Evolutionary conservation across 2,329 filamentous ascomycete species (phyloP).

Genomic region (Pleoardoris graminearum): DNA sequence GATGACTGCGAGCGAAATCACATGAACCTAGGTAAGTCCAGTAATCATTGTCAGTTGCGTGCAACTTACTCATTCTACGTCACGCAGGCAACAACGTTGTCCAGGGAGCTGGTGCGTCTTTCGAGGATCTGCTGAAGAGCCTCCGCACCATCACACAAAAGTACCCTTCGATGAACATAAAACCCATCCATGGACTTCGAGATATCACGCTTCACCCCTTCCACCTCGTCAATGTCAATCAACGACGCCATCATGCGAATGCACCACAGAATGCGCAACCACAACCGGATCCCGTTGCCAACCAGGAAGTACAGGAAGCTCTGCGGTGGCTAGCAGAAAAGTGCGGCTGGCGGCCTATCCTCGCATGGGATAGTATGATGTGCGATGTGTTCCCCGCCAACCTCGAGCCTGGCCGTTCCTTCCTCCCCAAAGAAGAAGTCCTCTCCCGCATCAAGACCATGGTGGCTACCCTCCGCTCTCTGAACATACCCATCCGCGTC

Average conservation of each 20-base stretch:
- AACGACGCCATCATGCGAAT: constrained; percentile 20
- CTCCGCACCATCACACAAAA: constrained; percentile 35
- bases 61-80: not conserved
- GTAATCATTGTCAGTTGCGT: not conserved
- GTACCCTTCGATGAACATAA: constrained; percentile 40
- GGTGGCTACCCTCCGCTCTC: constrained; percentile 30
- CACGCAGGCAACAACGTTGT: constrained; percentile 36
- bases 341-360: constrained; percentile 40
- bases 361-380: constrained; percentile 43
- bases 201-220: constrained; percentile 41
- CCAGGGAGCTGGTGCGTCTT: constrained; percentile 37
- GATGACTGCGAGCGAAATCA: constrained; percentile 39
- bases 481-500: constrained; percentile 40
- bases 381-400: constrained; percentile 44
- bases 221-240: constrained; percentile 41
- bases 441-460: constrained; percentile 36
- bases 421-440: constrained; percentile 38
- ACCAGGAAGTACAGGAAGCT: constrained; percentile 37
- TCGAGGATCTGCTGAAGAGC: constrained; percentile 38
- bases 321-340: constrained; percentile 37
- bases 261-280: constrained; percentile 14
- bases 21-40: constrained; percentile 27
- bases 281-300: constrained; percentile 32
- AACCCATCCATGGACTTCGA: constrained; percentile 29
- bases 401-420: constrained; percentile 31